Evolutionary conservation across 2,329 filamentous ascomycete species (phyloP).

Genomic region (Curvularia sp.): DNA sequence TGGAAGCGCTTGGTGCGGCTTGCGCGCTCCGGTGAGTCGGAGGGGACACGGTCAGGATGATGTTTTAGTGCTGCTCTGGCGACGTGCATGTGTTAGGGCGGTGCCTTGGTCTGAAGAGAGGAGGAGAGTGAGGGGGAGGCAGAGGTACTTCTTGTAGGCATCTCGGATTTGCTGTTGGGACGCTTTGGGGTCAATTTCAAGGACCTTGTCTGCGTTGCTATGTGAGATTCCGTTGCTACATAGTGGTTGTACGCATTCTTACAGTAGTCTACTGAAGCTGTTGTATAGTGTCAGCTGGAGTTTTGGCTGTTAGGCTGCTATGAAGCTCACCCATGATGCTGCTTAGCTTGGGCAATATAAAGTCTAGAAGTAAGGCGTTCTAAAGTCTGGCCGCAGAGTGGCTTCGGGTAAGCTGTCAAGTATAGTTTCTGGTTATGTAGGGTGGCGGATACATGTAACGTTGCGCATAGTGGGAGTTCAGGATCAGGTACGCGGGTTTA

Average conservation of each 20-base stretch:
- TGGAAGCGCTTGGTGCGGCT: conserved; percentile 88
- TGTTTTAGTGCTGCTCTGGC: conserved; percentile 83
- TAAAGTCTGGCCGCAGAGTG: background rate
- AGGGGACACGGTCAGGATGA: conserved; percentile 88
- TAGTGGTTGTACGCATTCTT: conserved; percentile 7
- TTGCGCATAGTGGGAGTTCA: conserved; percentile 1
- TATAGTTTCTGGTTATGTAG: background rate
- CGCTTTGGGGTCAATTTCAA: conserved; percentile 76
- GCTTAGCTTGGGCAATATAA: background rate
- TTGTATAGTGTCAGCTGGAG: conserved; percentile 27
- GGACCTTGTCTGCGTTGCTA: conserved; percentile 44
- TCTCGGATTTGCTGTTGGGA: conserved; percentile 84
- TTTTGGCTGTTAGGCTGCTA: conserved; percentile 4
- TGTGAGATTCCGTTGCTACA: conserved; percentile 1
- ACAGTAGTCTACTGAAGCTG: conserved; percentile 39
- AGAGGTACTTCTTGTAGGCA: conserved; percentile 83
- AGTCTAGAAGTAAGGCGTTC: background rate
- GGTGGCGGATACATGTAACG: conserved; percentile 2
- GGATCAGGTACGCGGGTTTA: conserved; percentile 15
- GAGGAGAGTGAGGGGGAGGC: background rate
- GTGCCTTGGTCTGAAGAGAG: background rate
- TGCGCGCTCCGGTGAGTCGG: conserved; percentile 81
- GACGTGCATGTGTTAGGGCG: conserved; percentile 10
- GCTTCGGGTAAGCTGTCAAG: background rate
- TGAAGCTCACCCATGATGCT: conserved; percentile 33